Evolutionary conservation across 768 basidiomycete genomes (phyloP).

Genomic region (Pleurotus platypus): DNA sequence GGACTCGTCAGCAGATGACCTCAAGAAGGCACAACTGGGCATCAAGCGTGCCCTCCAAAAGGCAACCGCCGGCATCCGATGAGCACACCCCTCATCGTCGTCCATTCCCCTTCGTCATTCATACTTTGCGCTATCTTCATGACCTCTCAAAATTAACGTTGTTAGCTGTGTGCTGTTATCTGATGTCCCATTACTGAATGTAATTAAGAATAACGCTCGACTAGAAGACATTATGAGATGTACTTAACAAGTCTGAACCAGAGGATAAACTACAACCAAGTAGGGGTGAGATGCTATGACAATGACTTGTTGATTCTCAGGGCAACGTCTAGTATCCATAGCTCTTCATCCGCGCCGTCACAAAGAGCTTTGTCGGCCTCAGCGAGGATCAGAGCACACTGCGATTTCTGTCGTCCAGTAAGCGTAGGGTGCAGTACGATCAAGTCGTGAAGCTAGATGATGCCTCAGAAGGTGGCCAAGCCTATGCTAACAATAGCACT

Average conservation of each 20-base stretch:
- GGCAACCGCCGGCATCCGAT: slow-evolving; percentile 89
- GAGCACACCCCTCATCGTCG: slow-evolving; percentile 22
- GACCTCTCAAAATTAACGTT: neutral
- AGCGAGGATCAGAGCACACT: slow-evolving; percentile 79
- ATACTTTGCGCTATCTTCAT: slow-evolving; percentile 12
- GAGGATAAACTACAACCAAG: neutral
- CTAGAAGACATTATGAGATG: neutral
- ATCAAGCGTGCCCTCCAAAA: slow-evolving; percentile 98
- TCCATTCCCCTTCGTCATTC: slow-evolving; percentile 15
- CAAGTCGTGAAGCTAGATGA: slow-evolving; percentile 79
- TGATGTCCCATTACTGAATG: slow-evolving; percentile 3
- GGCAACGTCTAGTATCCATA: slow-evolving; percentile 91
- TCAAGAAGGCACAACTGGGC: slow-evolving; percentile 91
- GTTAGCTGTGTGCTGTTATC: slow-evolving; percentile 1
- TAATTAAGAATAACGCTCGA: neutral
- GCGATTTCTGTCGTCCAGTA: slow-evolving; percentile 75
- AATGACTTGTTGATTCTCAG: slow-evolving; percentile 70
- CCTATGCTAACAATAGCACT: slow-evolving; percentile 18
- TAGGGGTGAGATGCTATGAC: slow-evolving; percentile 12
- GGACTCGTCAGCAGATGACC: slow-evolving; percentile 89
- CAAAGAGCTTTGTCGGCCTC: slow-evolving; percentile 95
- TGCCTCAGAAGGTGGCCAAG: slow-evolving; percentile 8
- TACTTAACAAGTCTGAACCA: neutral
- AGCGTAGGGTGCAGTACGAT: slow-evolving; percentile 82
- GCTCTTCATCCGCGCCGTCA: slow-evolving; percentile 95